Percentiles rank a stretch among this genome's conserved stretches.
phyloP scores from a whole-genome alignment of 2,329 filamentous ascomycete species.

The Exophiala sp. region DNA sequence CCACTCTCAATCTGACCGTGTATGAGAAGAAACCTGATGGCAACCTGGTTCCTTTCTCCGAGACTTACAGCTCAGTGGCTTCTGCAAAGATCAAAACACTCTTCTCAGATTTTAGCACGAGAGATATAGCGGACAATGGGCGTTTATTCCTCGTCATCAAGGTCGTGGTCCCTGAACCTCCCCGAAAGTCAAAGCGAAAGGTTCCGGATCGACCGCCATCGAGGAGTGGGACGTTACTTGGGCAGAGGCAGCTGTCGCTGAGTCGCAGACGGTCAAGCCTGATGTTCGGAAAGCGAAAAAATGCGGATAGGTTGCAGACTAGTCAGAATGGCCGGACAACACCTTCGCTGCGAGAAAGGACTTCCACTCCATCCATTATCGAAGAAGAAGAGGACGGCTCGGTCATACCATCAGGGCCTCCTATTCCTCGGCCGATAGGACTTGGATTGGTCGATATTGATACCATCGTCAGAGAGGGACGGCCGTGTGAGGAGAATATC shows the following conservation, averaged over 20 bases:
- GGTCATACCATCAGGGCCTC: conserved; percentile 19
- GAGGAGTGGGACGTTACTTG: conserved; percentile 26
- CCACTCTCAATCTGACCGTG: conserved; percentile 70
- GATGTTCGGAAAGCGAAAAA: conserved; percentile 34
- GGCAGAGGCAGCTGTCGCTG: conserved; percentile 23
- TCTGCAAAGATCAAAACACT: conserved; percentile 71
- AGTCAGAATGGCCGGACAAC: conserved; percentile 31
- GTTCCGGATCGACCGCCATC: conserved; percentile 22
- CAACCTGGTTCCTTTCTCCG: conserved; percentile 64
- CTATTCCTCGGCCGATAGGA: conserved; percentile 48
- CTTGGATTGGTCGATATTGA: conserved; percentile 74
- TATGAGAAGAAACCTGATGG: conserved; percentile 64
- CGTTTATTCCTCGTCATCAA: conserved; percentile 78
- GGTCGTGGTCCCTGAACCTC: conserved; percentile 57
- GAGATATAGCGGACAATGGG: conserved; percentile 59
- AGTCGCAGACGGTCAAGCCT: conserved; percentile 40
- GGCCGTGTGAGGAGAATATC: conserved; percentile 60
- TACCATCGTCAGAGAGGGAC: conserved; percentile 62
- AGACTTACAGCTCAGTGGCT: conserved; percentile 65
- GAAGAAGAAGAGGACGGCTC: conserved; percentile 24
- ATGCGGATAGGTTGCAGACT: conserved; percentile 26
- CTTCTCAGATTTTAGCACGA: conserved; percentile 76
- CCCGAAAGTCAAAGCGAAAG: conserved; percentile 27
- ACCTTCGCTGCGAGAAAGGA: conserved; percentile 13
- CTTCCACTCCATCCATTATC: conserved; percentile 18